A percentile compares a stretch with the other conserved stretches of the same genome.
Conservation (phyloP, 768 basidiomycete genomes). For the Hortiboletus flavorubellus region DNA sequence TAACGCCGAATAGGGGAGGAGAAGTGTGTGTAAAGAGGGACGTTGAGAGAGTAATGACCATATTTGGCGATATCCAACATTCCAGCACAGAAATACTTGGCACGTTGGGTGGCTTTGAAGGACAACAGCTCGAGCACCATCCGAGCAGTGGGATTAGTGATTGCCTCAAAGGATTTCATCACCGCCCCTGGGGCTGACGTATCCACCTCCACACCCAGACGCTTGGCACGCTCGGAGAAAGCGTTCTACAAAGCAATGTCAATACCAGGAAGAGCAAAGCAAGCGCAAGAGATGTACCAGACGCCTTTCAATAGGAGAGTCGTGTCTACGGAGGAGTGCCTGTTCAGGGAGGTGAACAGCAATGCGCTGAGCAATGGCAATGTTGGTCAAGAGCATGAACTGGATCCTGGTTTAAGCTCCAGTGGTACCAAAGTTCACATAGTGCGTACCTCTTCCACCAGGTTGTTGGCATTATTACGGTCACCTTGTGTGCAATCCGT, state of each 20-base stretch:
- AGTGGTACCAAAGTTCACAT: neutral
- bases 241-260: conserved; percentile 47
- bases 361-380: conserved; percentile 86
- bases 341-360: conserved; percentile 95
- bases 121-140: conserved; percentile 79
- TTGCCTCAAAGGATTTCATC: conserved; percentile 78
- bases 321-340: conserved; percentile 93
- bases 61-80: conserved; percentile 99
- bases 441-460: conserved; percentile 81
- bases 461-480: conserved; percentile 65
- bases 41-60: conserved; percentile 84
- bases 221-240: conserved; percentile 77
- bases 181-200: conserved; percentile 72
- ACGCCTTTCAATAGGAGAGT: conserved; percentile 87
- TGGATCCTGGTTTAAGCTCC: conserved; percentile 29
- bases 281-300: conserved; percentile 43
- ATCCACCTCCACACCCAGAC: conserved; percentile 83
- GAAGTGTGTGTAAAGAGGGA: conserved; percentile 91
- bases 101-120: conserved; percentile 89
- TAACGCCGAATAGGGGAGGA: conserved; percentile 92
- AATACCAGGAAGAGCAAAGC: neutral
- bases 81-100: conserved; percentile 98
- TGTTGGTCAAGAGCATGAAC: conserved; percentile 95
- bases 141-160: conserved; percentile 71
- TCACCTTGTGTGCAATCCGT: conserved; percentile 70